phyloP scores from a whole-genome alignment of 2,329 filamentous ascomycete species.

The Exophiala spinifera region DNA sequence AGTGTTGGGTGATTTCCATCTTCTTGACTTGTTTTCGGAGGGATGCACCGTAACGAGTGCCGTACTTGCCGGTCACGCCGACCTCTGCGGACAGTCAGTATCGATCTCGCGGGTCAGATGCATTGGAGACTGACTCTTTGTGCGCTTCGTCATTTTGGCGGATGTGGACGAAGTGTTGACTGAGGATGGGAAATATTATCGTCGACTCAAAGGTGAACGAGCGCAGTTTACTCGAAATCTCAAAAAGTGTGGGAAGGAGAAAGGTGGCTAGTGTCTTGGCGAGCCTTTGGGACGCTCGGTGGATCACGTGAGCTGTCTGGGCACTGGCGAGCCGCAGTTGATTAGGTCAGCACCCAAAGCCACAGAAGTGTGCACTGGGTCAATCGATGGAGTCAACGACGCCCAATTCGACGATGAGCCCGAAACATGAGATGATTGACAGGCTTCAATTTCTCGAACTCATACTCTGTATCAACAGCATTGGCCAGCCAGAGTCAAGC shows the following conservation, averaged over 20 bases:
- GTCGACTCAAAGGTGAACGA: slow-evolving; percentile 3
- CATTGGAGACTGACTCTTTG: slow-evolving; percentile 61
- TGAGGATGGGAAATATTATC: slow-evolving; percentile 11
- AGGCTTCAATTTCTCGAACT: too few species aligned
- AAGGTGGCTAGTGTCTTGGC: slow-evolving; percentile 13
- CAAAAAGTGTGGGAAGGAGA: not conserved
- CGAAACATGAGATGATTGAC: too few species aligned
- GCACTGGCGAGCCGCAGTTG: too few species aligned
- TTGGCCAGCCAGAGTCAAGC: slow-evolving; percentile 12
- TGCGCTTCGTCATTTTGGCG: slow-evolving; percentile 89
- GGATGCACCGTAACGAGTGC: slow-evolving; percentile 97
- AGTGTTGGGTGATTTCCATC: slow-evolving; percentile 99
- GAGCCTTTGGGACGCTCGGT: not conserved
- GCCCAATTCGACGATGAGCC: too few species aligned
- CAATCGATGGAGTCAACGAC: too few species aligned
- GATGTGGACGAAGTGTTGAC: slow-evolving; percentile 27
- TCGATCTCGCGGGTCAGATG: not conserved
- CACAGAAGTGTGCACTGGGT: too few species aligned
- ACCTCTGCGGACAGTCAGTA: slow-evolving; percentile 57
- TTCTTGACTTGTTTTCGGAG: slow-evolving; percentile 99
- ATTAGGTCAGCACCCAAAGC: too few species aligned
- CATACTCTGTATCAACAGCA: too few species aligned
- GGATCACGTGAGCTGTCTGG: not conserved
- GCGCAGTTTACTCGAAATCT: not conserved
- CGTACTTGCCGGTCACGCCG: slow-evolving; percentile 98